Conservation (phyloP, 331 rosid genomes). For the Quercus lobata region DNA sequence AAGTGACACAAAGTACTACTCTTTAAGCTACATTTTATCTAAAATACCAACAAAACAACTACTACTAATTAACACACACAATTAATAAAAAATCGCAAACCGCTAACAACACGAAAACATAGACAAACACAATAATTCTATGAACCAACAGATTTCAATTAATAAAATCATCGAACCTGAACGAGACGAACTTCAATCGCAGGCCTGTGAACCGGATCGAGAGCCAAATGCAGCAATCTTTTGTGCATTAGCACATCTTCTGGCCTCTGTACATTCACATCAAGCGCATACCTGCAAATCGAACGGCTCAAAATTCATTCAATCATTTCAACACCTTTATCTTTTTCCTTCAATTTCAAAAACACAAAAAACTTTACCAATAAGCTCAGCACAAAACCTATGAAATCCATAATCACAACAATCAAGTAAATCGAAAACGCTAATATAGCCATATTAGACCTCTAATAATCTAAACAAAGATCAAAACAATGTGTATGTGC, state of each 20-base stretch:
- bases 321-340: neutral
- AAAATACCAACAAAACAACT: too few relatives aligned
- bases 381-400: neutral
- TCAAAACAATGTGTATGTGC: neutral
- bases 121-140: neutral
- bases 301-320: conserved; percentile 16
- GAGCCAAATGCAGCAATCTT: conserved; percentile 78
- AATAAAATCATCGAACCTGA: conserved; percentile 53
- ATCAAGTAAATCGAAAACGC: neutral
- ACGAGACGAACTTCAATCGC: conserved; percentile 96
- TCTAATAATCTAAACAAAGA: neutral
- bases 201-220: conserved; percentile 81
- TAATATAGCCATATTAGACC: neutral
- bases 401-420: conserved; percentile 9
- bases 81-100: too few relatives aligned
- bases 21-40: neutral
- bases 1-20: neutral
- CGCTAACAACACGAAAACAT: neutral
- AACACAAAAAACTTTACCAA: conserved; percentile 3
- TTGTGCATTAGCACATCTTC: conserved; percentile 95
- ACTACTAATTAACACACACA: too few relatives aligned
- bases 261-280: conserved; percentile 96
- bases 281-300: conserved; percentile 79
- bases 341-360: neutral
- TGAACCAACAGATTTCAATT: neutral